phyloP scores from a whole-genome alignment of 2,329 filamentous ascomycete genomes.

The Aspergillus sp. region DNA sequence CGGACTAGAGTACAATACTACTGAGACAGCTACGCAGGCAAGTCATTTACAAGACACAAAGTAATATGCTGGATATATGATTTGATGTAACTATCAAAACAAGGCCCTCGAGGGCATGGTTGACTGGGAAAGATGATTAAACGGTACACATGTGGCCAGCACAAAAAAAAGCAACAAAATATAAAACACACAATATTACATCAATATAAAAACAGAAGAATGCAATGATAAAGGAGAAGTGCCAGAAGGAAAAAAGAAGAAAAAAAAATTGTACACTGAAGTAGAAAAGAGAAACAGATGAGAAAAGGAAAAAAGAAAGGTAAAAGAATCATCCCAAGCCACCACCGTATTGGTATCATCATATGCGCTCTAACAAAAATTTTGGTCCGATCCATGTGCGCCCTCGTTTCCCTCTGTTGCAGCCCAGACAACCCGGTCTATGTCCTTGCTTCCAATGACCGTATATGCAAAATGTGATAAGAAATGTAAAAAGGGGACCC shows the following conservation, averaged over 20 bases:
- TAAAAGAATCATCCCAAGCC: slow-evolving; percentile 18
- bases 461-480: slow-evolving; percentile 2
- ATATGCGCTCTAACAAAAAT: slow-evolving; percentile 16
- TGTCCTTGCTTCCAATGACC: slow-evolving; percentile 6
- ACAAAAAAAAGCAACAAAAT: slow-evolving; percentile 21
- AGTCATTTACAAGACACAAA: too few relatives aligned
- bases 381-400: slow-evolving; percentile 14
- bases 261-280: slow-evolving; percentile 30
- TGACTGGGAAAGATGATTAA: slow-evolving; percentile 23
- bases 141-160: slow-evolving; percentile 38
- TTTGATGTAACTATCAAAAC: slow-evolving; percentile 9
- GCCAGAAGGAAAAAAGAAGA: slow-evolving; percentile 8
- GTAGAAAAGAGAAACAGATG: slow-evolving; percentile 31
- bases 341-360: slow-evolving; percentile 9
- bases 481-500: slow-evolving; percentile 2
- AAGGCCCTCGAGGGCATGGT: slow-evolving; percentile 28
- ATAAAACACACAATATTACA: slow-evolving; percentile 27
- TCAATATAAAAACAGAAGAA: slow-evolving; percentile 21
- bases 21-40: too few relatives aligned
- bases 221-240: slow-evolving; percentile 16
- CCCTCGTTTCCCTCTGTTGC: slow-evolving; percentile 8
- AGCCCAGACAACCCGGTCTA: slow-evolving; percentile 8
- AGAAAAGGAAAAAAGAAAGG: slow-evolving; percentile 7
- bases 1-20: too few relatives aligned
- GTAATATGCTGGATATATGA: too few relatives aligned